phyloP scores from a whole-genome alignment of 23 red algal genomes.

The Gracilaria gracilis region DNA sequence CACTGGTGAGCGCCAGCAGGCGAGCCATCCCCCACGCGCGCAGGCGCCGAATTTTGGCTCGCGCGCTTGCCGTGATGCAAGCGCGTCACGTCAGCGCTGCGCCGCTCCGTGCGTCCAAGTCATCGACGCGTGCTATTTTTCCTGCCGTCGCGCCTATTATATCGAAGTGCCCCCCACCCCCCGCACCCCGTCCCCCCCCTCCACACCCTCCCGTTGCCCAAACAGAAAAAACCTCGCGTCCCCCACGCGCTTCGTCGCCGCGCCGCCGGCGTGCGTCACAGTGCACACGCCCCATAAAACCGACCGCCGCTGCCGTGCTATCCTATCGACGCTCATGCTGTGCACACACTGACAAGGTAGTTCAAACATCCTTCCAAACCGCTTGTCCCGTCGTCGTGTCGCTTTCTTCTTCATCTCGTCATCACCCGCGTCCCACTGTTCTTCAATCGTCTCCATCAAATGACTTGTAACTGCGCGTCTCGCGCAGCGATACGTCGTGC shows the following conservation, averaged over 20 bases:
- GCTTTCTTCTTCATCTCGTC: too few relatives aligned
- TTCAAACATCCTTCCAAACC: too few relatives aligned
- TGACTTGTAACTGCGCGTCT: constrained; percentile 20
- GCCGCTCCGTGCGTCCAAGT: background rate
- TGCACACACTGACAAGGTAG: too few relatives aligned
- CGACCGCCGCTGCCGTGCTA: background rate
- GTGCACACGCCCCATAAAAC: background rate
- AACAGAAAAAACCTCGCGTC: background rate
- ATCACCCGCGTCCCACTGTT: background rate
- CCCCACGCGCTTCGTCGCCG: background rate
- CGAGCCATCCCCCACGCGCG: too few relatives aligned
- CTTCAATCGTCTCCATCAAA: background rate
- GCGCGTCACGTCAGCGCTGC: background rate
- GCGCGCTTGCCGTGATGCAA: background rate
- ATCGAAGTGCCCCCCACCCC: background rate
- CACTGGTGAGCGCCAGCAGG: too few relatives aligned
- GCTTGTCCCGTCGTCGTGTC: constrained; percentile 11
- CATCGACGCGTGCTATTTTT: background rate
- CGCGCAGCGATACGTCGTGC: background rate
- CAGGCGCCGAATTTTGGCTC: too few relatives aligned
- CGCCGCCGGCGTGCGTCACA: background rate
- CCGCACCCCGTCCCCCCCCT: background rate
- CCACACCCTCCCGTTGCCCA: background rate
- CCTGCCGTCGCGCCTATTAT: background rate
- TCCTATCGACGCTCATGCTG: too few relatives aligned